Evolutionary conservation across 768 basidiomycete species (phyloP).

Genomic region (Suillus variegatus): DNA sequence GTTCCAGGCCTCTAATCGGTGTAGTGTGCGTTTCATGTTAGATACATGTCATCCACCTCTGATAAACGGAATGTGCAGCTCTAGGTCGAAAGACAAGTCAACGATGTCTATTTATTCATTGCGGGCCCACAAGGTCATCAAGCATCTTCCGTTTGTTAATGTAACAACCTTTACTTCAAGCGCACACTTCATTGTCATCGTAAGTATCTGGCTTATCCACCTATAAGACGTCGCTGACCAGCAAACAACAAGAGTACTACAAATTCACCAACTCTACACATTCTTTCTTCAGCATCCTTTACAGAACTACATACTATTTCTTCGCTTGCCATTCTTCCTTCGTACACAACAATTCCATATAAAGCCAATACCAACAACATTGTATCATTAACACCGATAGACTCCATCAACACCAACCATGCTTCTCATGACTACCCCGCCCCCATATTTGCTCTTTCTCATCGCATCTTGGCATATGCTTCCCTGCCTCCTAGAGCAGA

Average conservation of each 20-base stretch:
- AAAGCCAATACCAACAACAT: constrained; percentile 36
- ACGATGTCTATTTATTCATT: constrained; percentile 48
- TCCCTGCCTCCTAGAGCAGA: constrained; percentile 34
- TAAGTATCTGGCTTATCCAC: constrained; percentile 34
- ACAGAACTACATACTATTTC: constrained; percentile 51
- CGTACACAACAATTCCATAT: constrained; percentile 35
- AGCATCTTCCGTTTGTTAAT: constrained; percentile 45
- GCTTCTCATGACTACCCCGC: constrained; percentile 18
- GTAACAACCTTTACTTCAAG: constrained; percentile 48
- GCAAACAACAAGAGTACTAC: constrained; percentile 56
- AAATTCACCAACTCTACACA: constrained; percentile 52
- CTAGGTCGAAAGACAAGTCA: constrained; percentile 23
- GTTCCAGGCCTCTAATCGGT: constrained; percentile 37
- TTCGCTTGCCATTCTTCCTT: constrained; percentile 43
- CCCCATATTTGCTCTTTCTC: constrained; percentile 63
- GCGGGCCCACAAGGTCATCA: constrained; percentile 49
- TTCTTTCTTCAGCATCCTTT: constrained; percentile 58
- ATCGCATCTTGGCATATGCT: constrained; percentile 64
- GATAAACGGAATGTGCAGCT: constrained; percentile 21
- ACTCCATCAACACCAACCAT: constrained; percentile 14
- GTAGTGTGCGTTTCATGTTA: constrained; percentile 29
- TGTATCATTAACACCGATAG: constrained; percentile 43
- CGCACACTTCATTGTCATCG: constrained; percentile 55
- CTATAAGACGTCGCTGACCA: neutral
- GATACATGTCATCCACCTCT: neutral